Percentiles rank a stretch among this genome's conserved stretches.
Conservation (phyloP, 179 eudicot genomes). For the Patellifolia procumbens region DNA sequence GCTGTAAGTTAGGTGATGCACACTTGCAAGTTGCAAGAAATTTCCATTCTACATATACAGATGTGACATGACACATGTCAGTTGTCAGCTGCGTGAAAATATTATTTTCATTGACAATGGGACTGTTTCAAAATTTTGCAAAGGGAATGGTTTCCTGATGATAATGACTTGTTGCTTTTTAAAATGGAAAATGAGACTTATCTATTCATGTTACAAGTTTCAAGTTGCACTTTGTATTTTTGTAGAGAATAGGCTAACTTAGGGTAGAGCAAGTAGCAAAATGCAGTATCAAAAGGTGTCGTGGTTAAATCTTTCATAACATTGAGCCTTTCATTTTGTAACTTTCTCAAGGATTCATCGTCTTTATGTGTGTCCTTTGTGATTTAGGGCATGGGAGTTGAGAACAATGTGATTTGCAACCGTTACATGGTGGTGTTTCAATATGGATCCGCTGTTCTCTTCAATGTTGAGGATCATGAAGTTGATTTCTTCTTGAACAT, state of each 20-base stretch:
- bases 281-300: slow-evolving; percentile 2
- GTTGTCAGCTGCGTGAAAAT: not conserved
- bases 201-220: not conserved
- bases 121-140: not conserved
- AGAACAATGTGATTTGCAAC: slow-evolving; percentile 35
- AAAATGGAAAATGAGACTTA: not conserved
- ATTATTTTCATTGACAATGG: not conserved
- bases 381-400: slow-evolving; percentile 49
- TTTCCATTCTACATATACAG: not conserved
- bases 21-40: not conserved
- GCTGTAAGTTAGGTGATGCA: not conserved
- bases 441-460: slow-evolving; percentile 86
- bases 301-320: not conserved
- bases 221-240: not conserved
- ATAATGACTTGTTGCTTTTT: not conserved
- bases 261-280: slow-evolving; percentile 2
- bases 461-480: slow-evolving; percentile 85
- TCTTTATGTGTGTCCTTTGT: slow-evolving; percentile 17
- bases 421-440: slow-evolving; percentile 95
- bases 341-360: not conserved
- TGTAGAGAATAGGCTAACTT: not conserved
- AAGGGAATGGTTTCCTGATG: not conserved
- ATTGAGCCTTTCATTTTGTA: not conserved
- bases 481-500: slow-evolving; percentile 65
- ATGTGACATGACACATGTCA: not conserved